phyloP scores from a whole-genome alignment of 164 flowering plant genomes.

The Piper longum region DNA sequence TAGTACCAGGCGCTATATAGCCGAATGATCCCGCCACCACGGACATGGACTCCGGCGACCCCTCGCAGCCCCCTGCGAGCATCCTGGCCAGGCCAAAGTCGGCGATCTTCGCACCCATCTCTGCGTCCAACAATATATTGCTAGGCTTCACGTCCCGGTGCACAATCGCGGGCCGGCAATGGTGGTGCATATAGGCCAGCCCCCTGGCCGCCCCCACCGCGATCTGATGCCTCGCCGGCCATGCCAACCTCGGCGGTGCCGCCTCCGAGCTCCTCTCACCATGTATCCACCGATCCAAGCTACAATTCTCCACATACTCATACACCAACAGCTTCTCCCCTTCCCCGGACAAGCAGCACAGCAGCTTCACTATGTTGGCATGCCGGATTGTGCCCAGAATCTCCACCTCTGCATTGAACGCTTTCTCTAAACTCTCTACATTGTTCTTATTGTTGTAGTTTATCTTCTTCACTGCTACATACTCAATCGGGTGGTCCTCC shows the following conservation, averaged over 20 bases:
- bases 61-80: slow-evolving; percentile 23
- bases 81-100: slow-evolving; percentile 71
- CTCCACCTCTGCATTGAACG: slow-evolving; percentile 49
- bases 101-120: slow-evolving; percentile 55
- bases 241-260: slow-evolving; percentile 20
- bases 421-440: slow-evolving; percentile 27
- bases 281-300: slow-evolving; percentile 57
- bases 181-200: slow-evolving; percentile 63
- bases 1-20: slow-evolving; percentile 66
- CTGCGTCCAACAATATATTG: slow-evolving; percentile 50
- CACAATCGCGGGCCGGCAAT: slow-evolving; percentile 42
- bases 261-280: slow-evolving; percentile 5
- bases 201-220: slow-evolving; percentile 69
- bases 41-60: slow-evolving; percentile 23
- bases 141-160: slow-evolving; percentile 73
- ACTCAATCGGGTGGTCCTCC: slow-evolving; percentile 9
- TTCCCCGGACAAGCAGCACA: slow-evolving; percentile 44
- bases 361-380: slow-evolving; percentile 45
- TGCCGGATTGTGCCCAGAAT: slow-evolving; percentile 46
- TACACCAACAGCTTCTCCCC: slow-evolving; percentile 52
- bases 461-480: slow-evolving; percentile 60
- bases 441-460: slow-evolving; percentile 20
- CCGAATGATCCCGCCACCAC: slow-evolving; percentile 59
- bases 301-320: slow-evolving; percentile 49
- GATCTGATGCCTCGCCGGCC: slow-evolving; percentile 52